Percentiles rank a stretch among this genome's conserved stretches.
Conservation (phyloP, 2,329 filamentous ascomycete species). For the Phaeoacremonium minimum region DNA sequence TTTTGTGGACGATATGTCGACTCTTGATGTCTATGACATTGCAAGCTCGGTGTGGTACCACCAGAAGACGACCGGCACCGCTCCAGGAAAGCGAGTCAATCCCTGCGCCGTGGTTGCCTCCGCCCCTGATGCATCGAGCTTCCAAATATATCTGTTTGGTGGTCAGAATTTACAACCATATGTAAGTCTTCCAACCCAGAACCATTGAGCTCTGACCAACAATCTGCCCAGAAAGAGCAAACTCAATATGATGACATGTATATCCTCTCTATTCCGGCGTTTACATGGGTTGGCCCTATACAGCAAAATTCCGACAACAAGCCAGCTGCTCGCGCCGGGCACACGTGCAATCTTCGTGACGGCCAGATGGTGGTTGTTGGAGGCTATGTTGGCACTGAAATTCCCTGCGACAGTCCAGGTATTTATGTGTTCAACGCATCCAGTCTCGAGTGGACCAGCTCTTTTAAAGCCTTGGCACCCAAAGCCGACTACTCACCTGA, state of each 20-base stretch:
- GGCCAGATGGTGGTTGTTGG: constrained; percentile 68
- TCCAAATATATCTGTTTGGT: constrained; percentile 75
- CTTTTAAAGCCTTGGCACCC: constrained; percentile 55
- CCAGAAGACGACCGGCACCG: constrained; percentile 61
- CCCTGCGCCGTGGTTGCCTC: constrained; percentile 67
- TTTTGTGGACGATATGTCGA: constrained; percentile 52
- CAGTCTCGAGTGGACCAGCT: constrained; percentile 56
- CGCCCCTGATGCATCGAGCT: constrained; percentile 67
- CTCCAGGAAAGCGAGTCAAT: constrained; percentile 64
- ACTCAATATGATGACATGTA: constrained; percentile 67
- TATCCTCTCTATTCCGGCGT: constrained; percentile 69
- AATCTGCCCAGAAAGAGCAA: constrained; percentile 33
- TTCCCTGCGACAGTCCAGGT: constrained; percentile 62
- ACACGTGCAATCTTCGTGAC: constrained; percentile 66
- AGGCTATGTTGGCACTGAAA: constrained; percentile 59
- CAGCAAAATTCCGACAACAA: constrained; percentile 37
- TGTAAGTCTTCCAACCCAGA: constrained; percentile 24
- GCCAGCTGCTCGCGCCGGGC: constrained; percentile 61
- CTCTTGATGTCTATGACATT: constrained; percentile 72
- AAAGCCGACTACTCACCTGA: constrained; percentile 41
- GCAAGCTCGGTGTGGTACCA: constrained; percentile 69
- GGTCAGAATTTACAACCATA: constrained; percentile 68
- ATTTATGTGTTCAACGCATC: constrained; percentile 72
- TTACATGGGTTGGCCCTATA: constrained; percentile 67
- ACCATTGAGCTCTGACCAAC: constrained; percentile 1